phyloP scores from a whole-genome alignment of 1,139 yeast genomes.

The Candida sanyaensis region DNA sequence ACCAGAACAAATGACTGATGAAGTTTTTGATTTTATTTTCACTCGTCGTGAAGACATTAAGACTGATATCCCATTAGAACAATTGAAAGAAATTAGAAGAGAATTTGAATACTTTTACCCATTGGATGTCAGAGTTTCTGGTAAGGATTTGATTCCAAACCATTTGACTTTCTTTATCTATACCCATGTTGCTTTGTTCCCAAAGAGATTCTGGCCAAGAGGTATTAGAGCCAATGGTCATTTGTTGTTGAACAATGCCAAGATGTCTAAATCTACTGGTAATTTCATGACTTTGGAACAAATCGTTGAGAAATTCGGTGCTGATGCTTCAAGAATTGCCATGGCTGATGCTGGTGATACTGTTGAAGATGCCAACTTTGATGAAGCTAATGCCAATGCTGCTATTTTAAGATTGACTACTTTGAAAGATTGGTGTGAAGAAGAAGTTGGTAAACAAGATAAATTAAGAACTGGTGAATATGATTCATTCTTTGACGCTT shows the following conservation, averaged over 20 bases:
- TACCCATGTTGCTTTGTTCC: conserved; percentile 91
- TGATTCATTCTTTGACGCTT: conserved; percentile 73
- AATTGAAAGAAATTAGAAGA: conserved; percentile 76
- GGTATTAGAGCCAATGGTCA: conserved; percentile 97
- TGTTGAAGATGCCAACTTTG: conserved; percentile 97
- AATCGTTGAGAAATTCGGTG: conserved; percentile 86
- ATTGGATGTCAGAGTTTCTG: conserved; percentile 86
- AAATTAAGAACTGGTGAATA: conserved; percentile 70
- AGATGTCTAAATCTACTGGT: conserved; percentile 98
- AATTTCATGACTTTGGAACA: conserved; percentile 91
- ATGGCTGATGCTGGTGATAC: conserved; percentile 98
- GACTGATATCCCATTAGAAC: conserved; percentile 64
- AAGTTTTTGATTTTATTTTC: conserved; percentile 90
- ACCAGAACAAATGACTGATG: conserved; percentile 89
- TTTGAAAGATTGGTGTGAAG: conserved; percentile 95
- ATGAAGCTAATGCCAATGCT: conserved; percentile 95
- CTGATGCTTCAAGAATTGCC: conserved; percentile 97
- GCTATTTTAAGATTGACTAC: conserved; percentile 93
- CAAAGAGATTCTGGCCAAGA: conserved; percentile 86
- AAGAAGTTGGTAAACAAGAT: conserved; percentile 52
- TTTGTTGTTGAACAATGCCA: conserved; percentile 89
- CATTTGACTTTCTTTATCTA: conserved; percentile 95
- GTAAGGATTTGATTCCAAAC: conserved; percentile 96
- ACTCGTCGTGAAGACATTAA: conserved; percentile 62
- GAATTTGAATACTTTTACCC: conserved; percentile 97